Base-by-base conservation (phyloP, 202 grass and related monocot species). In the Cymbopogon flexuosus region DNA sequence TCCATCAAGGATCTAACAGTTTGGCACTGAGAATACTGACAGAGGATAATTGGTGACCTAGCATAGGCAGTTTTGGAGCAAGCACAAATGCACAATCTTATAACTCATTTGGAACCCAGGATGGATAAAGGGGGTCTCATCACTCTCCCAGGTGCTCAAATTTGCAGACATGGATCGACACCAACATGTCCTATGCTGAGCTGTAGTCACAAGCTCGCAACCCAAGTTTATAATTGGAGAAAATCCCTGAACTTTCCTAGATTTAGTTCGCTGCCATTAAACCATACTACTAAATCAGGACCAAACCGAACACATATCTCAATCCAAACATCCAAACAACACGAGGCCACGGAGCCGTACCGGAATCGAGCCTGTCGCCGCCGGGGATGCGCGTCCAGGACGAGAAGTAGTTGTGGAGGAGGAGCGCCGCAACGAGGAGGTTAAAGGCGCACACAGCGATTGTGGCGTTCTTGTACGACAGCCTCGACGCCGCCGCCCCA, bases 381-480 rank as follows among this genome's bases (percentile, higher is more conserved):
- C 81, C 83, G 75, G 85, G 5, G 72, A 84, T 42, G 58, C 84
- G 81, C 68, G 84, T 58, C 58, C 79, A 89, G 15, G 89, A 65
- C 15, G 80, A 86, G 79, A 77, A 81, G 86, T 90, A 81, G 59
- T 52, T 86, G 72, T 81, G 88, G 65, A 98, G 65, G 63, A 98
- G 88, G 70, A 93, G 72, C 13, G 88, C 79, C 0, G 81, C 69
- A 15, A 84, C 90, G 49, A 98, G 63, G 73, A 93, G 82, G 77
- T 98, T 98, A 67, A 98, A 80, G 86, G 89, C 84, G 86, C 95
- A 98, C 27, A 93, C 51, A 0, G 76, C 86, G 24, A 94, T 79
- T 79, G 95, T 89, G 60, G 88, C 92, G 79, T 89, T 93, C 86
- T 72, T 93, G 80, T 92, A 98, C 1, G 90, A 98, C 0, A 98